A percentile compares a stretch with the other conserved stretches of the same genome.
Evolutionary conservation across 75 land plant species (phyloP).

Genomic region (Sequoiadendron giganteum): DNA sequence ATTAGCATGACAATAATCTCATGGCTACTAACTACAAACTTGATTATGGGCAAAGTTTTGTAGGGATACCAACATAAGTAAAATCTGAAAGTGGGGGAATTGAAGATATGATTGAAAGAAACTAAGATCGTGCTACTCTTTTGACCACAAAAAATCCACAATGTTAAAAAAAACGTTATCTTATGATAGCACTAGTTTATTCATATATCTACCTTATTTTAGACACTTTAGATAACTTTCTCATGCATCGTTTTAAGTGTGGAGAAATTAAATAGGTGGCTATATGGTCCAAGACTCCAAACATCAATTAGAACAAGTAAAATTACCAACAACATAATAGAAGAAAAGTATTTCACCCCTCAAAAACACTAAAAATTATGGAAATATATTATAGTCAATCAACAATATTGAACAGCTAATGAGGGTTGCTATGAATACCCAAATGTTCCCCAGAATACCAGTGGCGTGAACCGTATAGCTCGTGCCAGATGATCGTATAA

Average conservation of each 20-base stretch:
- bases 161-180: background rate
- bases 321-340: background rate
- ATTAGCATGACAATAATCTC: too few species aligned
- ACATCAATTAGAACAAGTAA: background rate
- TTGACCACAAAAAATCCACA: background rate
- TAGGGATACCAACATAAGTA: too few species aligned
- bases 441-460: slow-evolving; percentile 84
- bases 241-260: background rate
- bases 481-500: slow-evolving; percentile 58
- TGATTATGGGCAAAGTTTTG: too few species aligned
- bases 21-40: too few species aligned
- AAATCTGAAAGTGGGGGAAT: background rate
- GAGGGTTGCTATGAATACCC: slow-evolving; percentile 48
- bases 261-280: background rate
- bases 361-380: background rate
- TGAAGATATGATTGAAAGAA: background rate
- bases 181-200: background rate
- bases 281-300: background rate
- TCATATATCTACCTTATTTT: background rate
- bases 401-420: background rate
- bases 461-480: slow-evolving; percentile 71
- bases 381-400: background rate
- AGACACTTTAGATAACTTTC: background rate
- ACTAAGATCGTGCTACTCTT: background rate
- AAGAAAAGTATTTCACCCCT: background rate